phyloP scores from a whole-genome alignment of 2,329 filamentous ascomycete species.

The Ophiostoma tasmaniense region DNA sequence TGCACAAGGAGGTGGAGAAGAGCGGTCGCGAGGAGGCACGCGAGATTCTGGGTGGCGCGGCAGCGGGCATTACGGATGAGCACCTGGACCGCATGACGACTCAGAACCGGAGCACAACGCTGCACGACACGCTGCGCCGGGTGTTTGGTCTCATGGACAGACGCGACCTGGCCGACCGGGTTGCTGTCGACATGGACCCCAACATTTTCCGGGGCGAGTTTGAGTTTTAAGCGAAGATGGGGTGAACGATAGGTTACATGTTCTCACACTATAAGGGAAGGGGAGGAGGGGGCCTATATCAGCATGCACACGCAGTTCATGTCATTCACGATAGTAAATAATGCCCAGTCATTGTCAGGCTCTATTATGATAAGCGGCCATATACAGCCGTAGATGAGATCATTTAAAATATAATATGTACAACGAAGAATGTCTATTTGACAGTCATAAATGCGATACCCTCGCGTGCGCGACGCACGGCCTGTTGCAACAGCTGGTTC shows the following conservation, averaged over 20 bases:
- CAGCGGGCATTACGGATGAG: conserved; percentile 48
- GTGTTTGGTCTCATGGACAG: conserved; percentile 97
- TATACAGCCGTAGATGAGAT: background rate
- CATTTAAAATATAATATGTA: background rate
- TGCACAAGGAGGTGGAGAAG: conserved; percentile 90
- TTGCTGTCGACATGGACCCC: conserved; percentile 83
- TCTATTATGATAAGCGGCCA: background rate
- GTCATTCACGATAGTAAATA: background rate
- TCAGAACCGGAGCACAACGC: conserved; percentile 92
- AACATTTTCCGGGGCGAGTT: conserved; percentile 83
- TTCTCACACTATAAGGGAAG: background rate
- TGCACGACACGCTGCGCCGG: conserved; percentile 86
- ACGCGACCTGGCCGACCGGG: conserved; percentile 77
- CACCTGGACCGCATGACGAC: conserved; percentile 80
- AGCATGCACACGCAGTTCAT: background rate
- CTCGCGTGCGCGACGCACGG: conserved; percentile 47
- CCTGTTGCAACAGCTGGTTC: conserved; percentile 52
- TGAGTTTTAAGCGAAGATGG: conserved; percentile 52
- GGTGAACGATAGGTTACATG: background rate
- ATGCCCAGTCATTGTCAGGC: background rate
- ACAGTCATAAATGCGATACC: conserved; percentile 58
- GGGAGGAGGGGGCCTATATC: background rate
- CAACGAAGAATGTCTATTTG: conserved; percentile 32
- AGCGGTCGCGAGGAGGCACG: conserved; percentile 75
- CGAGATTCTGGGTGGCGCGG: conserved; percentile 63